phyloP scores from a whole-genome alignment of 2,329 filamentous ascomycete genomes.

The Byssochlamys sp. region DNA sequence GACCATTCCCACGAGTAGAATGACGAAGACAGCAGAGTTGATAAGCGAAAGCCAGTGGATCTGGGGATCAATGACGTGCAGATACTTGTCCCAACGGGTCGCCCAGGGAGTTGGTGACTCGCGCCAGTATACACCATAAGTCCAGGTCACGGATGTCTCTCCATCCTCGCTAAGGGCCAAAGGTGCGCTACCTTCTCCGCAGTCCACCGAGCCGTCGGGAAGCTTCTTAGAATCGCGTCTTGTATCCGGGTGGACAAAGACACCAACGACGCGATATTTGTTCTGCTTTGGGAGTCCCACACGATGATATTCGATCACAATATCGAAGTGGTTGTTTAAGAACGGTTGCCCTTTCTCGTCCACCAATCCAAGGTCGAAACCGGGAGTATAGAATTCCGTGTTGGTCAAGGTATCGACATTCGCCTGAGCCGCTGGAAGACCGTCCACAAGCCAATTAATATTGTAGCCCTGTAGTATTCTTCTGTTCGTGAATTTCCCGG shows the following conservation, averaged over 20 bases:
- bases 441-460: slow-evolving; percentile 91
- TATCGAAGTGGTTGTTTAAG: slow-evolving; percentile 93
- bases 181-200: slow-evolving; percentile 47
- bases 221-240: slow-evolving; percentile 46
- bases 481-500: slow-evolving; percentile 69
- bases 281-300: slow-evolving; percentile 48
- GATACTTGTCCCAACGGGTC: slow-evolving; percentile 96
- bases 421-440: slow-evolving; percentile 78
- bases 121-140: slow-evolving; percentile 85
- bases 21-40: slow-evolving; percentile 88
- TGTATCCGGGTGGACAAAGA: slow-evolving; percentile 75
- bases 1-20: slow-evolving; percentile 83
- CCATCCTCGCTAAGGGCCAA: slow-evolving; percentile 57
- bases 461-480: slow-evolving; percentile 80
- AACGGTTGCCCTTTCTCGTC: slow-evolving; percentile 47
- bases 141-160: slow-evolving; percentile 66
- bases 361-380: slow-evolving; percentile 65
- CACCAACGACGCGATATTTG: slow-evolving; percentile 80
- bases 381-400: slow-evolving; percentile 78
- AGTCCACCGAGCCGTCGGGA: slow-evolving; percentile 50
- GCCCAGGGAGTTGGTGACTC: slow-evolving; percentile 81
- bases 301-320: slow-evolving; percentile 82
- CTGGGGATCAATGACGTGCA: slow-evolving; percentile 93
- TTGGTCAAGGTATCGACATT: slow-evolving; percentile 66
- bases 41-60: slow-evolving; percentile 99